Conservation (phyloP, 176 grass and related monocot species). For the Calamus simplicifolius region DNA sequence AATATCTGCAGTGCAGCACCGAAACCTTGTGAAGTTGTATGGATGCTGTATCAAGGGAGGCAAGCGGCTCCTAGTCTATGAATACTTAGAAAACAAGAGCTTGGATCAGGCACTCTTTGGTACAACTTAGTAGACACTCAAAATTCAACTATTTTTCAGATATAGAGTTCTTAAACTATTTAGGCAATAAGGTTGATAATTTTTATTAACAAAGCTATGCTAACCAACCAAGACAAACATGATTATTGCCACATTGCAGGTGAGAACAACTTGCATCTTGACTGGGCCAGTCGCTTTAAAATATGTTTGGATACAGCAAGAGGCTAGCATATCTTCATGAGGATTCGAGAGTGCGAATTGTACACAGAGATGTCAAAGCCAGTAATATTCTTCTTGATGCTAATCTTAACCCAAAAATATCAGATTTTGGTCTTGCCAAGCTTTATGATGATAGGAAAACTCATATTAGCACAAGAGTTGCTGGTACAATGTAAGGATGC, state of each 20-base stretch:
- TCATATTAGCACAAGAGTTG: conserved; percentile 39
- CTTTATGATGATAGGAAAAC: conserved; percentile 41
- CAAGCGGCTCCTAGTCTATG: too few species aligned
- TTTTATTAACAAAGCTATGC: too few species aligned
- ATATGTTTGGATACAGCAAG: conserved; percentile 36
- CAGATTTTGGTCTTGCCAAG: conserved; percentile 45
- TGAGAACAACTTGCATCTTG: conserved; percentile 16
- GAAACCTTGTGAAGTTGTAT: too few species aligned
- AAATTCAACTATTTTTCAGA: not conserved
- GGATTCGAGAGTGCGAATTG: conserved; percentile 28
- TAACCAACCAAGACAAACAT: not conserved
- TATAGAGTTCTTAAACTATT: not conserved
- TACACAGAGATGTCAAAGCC: conserved; percentile 25
- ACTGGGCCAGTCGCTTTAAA: conserved; percentile 38
- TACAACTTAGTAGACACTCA: conserved; percentile 9
- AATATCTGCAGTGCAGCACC: too few species aligned
- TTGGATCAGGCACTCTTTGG: conserved; percentile 39
- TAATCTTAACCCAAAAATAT: conserved; percentile 44
- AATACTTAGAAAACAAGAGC: conserved; percentile 40
- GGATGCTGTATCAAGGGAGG: too few species aligned
- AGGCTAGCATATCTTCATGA: conserved; percentile 39
- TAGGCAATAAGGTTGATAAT: not conserved
- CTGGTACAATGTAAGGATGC: conserved; percentile 38
- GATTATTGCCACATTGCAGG: conserved; percentile 6
- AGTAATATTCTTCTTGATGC: conserved; percentile 29